Percentiles rank a stretch among this genome's conserved stretches.
phyloP scores from a whole-genome alignment of 441 rosid genomes.

The Manihot esculenta region DNA sequence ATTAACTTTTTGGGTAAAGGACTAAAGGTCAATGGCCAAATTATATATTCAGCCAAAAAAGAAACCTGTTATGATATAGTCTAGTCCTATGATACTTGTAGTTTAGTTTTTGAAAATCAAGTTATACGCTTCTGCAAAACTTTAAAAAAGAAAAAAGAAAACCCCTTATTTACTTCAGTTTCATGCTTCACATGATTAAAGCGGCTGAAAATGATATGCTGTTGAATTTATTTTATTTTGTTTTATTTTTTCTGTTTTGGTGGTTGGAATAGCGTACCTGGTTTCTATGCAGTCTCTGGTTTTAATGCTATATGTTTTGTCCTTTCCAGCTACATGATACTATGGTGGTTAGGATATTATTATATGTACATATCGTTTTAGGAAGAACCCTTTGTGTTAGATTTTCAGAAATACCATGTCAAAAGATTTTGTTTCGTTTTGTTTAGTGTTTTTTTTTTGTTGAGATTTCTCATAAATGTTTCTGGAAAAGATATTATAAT shows the following conservation, averaged over 20 bases:
- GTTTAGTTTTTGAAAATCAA: background rate
- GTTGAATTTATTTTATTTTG: too few species aligned
- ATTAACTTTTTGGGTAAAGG: too few species aligned
- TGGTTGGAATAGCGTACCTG: too few species aligned
- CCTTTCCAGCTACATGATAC: conserved; percentile 12
- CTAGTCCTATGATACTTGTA: too few species aligned
- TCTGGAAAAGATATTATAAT: too few species aligned
- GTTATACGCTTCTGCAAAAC: conserved; percentile 1
- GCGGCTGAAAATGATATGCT: background rate
- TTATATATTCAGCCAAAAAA: too few species aligned
- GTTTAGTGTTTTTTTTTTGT: background rate
- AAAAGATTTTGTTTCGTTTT: too few species aligned
- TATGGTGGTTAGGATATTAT: conserved; percentile 26
- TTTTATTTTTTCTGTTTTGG: too few species aligned
- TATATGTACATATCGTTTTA: conserved; percentile 1
- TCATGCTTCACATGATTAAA: background rate
- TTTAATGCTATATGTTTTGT: conserved; percentile 12
- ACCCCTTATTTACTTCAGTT: too few species aligned
- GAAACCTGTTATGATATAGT: too few species aligned
- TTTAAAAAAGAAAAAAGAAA: background rate
- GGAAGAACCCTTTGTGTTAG: conserved; percentile 1
- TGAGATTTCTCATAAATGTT: background rate
- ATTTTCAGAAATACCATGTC: conserved; percentile 4
- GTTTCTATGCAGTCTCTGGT: conserved; percentile 16
- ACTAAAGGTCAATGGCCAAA: too few species aligned